Conservation (phyloP, 345 rosid species). For the Eucalyptus curtisii region DNA sequence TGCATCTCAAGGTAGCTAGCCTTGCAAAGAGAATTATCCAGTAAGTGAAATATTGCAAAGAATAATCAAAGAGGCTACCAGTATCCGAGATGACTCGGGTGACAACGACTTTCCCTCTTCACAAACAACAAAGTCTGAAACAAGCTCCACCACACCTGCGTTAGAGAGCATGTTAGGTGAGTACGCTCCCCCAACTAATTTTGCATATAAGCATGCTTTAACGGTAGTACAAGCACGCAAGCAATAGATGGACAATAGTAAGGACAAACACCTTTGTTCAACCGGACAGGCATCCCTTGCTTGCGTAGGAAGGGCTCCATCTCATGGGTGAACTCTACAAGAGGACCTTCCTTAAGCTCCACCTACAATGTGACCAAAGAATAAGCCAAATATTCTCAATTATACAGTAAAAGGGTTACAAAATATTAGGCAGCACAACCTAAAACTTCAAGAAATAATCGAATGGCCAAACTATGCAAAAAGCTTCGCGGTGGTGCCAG, state of each 20-base stretch:
- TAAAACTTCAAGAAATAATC: not conserved
- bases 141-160: slow-evolving; percentile 84
- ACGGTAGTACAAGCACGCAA: not conserved
- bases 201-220: not conserved
- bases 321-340: slow-evolving; percentile 89
- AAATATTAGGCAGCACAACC: not conserved
- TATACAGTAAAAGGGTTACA: not conserved
- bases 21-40: not conserved
- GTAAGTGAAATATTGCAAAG: not conserved
- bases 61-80: slow-evolving; percentile 28
- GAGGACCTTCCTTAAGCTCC: slow-evolving; percentile 78
- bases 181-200: not conserved
- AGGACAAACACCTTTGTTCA: slow-evolving; percentile 56
- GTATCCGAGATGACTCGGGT: slow-evolving; percentile 83
- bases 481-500: not conserved
- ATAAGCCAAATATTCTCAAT: not conserved
- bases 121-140: slow-evolving; percentile 79
- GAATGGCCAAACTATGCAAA: not conserved
- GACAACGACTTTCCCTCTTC: slow-evolving; percentile 90
- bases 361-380: slow-evolving; percentile 28
- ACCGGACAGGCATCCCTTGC: slow-evolving; percentile 93
- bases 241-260: not conserved
- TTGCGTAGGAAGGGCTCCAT: slow-evolving; percentile 96
- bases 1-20: not conserved
- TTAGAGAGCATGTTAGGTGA: not conserved